Evolutionary conservation across 2,329 filamentous ascomycete genomes (phyloP), one percentile per base, ranked within the genome.

Genomic region (Orbilia blumenaviensis): DNA sequence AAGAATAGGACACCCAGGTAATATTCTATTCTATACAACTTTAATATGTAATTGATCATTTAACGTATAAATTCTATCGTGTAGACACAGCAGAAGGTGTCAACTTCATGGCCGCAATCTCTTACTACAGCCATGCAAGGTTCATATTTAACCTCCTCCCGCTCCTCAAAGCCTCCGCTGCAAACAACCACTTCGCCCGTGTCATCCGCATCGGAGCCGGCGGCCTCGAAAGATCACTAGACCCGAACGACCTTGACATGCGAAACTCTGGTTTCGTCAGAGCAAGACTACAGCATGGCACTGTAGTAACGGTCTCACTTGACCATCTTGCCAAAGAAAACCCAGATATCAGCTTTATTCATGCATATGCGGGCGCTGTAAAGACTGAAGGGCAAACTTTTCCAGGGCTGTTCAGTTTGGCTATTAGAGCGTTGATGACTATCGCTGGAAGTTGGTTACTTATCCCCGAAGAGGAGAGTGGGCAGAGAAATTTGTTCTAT

Each of bases 131-230:
- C 3, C 88, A 88, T 18, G 84, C 86, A 77, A 87, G 87, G 41
- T 87, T 89, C 79, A 84, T 86, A 10, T 69, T 84, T 48, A 88
- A 89, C 64, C 84, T 91, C 0, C 85, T 89, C 7, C 88, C 89
- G 0, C 83, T 86, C 0, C 83, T 91, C 1, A 82, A 83, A 9
- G 80, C 79, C n/a, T 61, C 64, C 23, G 60, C 73, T 6, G 50
- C 66, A 25, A 84, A 87, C 0, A 78, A 83, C 0, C 77, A 82
- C 3, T 83, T 88, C 23, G 84, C 86, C 0, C 86, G 88, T 7
- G 86, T 89, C 7, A 84, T 89, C 23, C 85, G 82, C n/a, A 84
- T 89, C n/a, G 82, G 87, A 0, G 85, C 84, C 0, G 86, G 83
- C 3, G 85, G 86, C n/a, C 83, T 84, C 12, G 88, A 89, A 82